Evolutionary conservation across 2,329 filamentous ascomycete genomes (phyloP).

Genomic region (Dothidotthia symphoricarpi): DNA sequence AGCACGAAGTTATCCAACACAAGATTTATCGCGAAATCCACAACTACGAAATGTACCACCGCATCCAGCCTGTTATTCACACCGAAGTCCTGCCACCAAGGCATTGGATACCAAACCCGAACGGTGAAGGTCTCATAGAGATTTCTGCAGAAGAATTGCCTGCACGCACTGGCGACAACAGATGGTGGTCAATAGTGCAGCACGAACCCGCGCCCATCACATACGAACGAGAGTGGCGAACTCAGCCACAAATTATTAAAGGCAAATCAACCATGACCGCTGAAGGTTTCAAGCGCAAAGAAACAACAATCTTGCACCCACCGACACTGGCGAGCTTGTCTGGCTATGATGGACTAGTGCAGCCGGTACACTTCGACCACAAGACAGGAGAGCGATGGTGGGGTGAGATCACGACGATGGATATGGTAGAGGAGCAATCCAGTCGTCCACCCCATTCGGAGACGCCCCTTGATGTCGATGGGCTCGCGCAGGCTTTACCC

Average conservation of each 20-base stretch:
- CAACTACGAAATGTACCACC: slow-evolving; percentile 53
- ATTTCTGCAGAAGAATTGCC: slow-evolving; percentile 48
- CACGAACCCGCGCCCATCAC: slow-evolving; percentile 14
- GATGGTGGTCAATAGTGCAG: slow-evolving; percentile 30
- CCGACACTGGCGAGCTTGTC: slow-evolving; percentile 42
- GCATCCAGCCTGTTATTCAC: slow-evolving; percentile 54
- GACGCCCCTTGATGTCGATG: slow-evolving; percentile 3
- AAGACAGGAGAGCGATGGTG: slow-evolving; percentile 28
- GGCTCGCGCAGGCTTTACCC: slow-evolving; percentile 11
- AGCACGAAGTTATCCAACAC: slow-evolving; percentile 51
- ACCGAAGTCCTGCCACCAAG: slow-evolving; percentile 54
- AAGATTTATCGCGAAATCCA: slow-evolving; percentile 55
- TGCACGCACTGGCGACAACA: slow-evolving; percentile 27
- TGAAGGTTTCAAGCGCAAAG: slow-evolving; percentile 45
- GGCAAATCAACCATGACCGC: slow-evolving; percentile 39
- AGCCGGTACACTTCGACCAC: slow-evolving; percentile 33
- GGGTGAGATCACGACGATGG: slow-evolving; percentile 23
- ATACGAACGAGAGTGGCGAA: slow-evolving; percentile 17
- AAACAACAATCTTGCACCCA: slow-evolving; percentile 49
- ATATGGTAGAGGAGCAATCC: slow-evolving; percentile 11
- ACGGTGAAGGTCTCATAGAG: slow-evolving; percentile 43
- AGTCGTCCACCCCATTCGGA: neutral
- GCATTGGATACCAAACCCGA: slow-evolving; percentile 49
- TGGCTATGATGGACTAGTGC: slow-evolving; percentile 25
- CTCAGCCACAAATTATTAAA: slow-evolving; percentile 43